Evolutionary conservation across 2,329 filamentous ascomycete species (phyloP), one percentile per base, ranked within the genome.

Genomic region (Sporothrix variecibatus): DNA sequence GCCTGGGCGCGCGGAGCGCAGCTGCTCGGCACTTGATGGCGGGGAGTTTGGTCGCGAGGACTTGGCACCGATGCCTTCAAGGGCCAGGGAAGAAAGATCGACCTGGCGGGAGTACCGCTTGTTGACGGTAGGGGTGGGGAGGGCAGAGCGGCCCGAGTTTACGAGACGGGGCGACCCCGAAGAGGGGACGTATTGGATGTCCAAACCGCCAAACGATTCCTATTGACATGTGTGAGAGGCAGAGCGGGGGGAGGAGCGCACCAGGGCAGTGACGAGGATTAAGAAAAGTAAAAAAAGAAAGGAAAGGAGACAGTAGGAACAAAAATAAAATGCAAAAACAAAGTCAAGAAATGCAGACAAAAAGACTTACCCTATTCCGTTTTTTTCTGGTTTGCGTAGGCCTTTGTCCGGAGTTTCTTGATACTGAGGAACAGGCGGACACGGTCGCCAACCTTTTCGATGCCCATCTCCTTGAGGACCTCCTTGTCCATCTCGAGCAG

Each of bases 401-500:
- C 89, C 82, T 91, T 93, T 73, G 91, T 94, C 77, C 93, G 87
- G 73, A 96, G 86, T 82, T 94, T 93, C 84, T 95, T 95, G 80
- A 95, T 94, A 77, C 92, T 91, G 76, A 95, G 87, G 79, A 94
- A 95, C 75, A 99, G 92, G 76, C 95, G 93, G 49, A 99, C 95
- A 72, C 96, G 91, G 82, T 99, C 96, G 77, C 96, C 96, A 77
- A 99, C 93, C 83, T 98, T 99, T 78, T 97, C 97, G 78, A 99
- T 95, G 60, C 96, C 96, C 90, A 99, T 97, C 82, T 99, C 96
- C 83, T 97, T 97, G 76, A 99, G 87, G 56, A 97, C 94, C 73
- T 94, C 92, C 86, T 97, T 97, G 83, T 99, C 96, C 87, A 98
- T 95, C 84, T 99, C 96, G 78, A 99, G 88, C 62, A 99, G 86